Percentiles rank a stretch among this genome's conserved stretches.
Conservation (phyloP, 73 alveolate species). For the Symbiodinium natans region DNA sequence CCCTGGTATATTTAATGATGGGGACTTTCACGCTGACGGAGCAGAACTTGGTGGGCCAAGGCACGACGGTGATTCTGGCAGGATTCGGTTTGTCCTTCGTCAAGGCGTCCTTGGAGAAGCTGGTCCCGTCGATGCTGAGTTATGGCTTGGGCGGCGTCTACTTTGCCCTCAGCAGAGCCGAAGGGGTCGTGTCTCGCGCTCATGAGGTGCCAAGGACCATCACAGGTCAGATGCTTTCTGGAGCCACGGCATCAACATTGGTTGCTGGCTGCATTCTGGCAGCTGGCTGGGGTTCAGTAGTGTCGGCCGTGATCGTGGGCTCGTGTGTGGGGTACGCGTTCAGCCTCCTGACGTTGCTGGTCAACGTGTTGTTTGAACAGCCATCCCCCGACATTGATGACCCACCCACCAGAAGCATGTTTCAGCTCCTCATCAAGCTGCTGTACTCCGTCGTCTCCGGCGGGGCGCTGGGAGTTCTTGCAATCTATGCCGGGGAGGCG, state of each 20-base stretch:
- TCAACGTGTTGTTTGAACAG: slow-evolving; percentile 30
- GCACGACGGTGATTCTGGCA: slow-evolving; percentile 41
- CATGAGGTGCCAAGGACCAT: slow-evolving; percentile 39
- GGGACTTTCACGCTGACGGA: slow-evolving; percentile 51
- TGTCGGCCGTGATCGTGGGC: slow-evolving; percentile 34
- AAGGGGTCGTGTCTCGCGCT: slow-evolving; percentile 17
- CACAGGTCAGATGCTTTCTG: slow-evolving; percentile 58
- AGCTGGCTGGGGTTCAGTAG: slow-evolving; percentile 2
- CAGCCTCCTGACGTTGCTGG: slow-evolving; percentile 39
- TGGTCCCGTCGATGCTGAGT: slow-evolving; percentile 52
- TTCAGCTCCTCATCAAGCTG: slow-evolving; percentile 41
- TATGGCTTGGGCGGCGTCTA: slow-evolving; percentile 62
- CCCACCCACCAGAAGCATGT: slow-evolving; percentile 16
- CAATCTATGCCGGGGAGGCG: slow-evolving; percentile 42
- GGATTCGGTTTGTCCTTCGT: slow-evolving; percentile 54
- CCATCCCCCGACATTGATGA: slow-evolving; percentile 37
- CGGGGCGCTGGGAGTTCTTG: slow-evolving; percentile 13
- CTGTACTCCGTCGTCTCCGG: slow-evolving; percentile 17
- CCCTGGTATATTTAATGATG: slow-evolving; percentile 30
- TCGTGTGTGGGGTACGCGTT: slow-evolving; percentile 58
- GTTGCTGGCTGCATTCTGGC: slow-evolving; percentile 25
- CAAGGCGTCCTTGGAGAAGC: slow-evolving; percentile 49
- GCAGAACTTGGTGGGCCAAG: slow-evolving; percentile 11
- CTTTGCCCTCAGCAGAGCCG: slow-evolving; percentile 40
- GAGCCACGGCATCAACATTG: slow-evolving; percentile 19